These are phyloP conservation scores for Escallonia rubra DNA, from an alignment of 129 eudicot species.

Conservation along the genomic window DNA sequence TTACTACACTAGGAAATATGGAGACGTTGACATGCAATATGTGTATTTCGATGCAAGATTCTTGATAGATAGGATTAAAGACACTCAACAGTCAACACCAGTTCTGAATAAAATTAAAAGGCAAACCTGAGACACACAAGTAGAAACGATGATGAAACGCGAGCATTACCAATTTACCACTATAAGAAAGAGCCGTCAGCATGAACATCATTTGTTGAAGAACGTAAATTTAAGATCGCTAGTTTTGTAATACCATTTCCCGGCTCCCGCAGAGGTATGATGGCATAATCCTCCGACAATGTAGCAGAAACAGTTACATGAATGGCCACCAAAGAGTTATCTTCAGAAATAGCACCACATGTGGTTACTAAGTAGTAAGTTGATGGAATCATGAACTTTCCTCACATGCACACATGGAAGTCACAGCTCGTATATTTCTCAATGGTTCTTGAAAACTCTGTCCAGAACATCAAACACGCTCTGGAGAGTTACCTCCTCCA, in stretches of 20 bases:
- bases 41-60: too few species aligned
- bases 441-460: conserved; percentile 23
- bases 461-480: conserved; percentile 48
- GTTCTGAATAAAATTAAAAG: too few species aligned
- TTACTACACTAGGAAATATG: too few species aligned
- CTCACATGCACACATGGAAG: neutral
- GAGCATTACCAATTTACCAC: too few species aligned
- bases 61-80: too few species aligned
- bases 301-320: neutral
- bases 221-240: too few species aligned
- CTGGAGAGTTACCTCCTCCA: conserved; percentile 43
- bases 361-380: neutral
- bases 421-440: conserved; percentile 2
- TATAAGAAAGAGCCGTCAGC: too few species aligned
- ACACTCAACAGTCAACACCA: too few species aligned
- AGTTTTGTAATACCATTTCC: neutral
- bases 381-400: neutral
- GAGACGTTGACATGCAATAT: too few species aligned
- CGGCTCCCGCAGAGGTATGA: neutral
- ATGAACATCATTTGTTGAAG: too few species aligned
- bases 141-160: too few species aligned
- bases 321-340: neutral
- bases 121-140: too few species aligned
- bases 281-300: neutral
- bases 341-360: neutral